Evolutionary conservation across 1,139 yeast genomes (phyloP).

Genomic region (Candida frijolesensis): DNA sequence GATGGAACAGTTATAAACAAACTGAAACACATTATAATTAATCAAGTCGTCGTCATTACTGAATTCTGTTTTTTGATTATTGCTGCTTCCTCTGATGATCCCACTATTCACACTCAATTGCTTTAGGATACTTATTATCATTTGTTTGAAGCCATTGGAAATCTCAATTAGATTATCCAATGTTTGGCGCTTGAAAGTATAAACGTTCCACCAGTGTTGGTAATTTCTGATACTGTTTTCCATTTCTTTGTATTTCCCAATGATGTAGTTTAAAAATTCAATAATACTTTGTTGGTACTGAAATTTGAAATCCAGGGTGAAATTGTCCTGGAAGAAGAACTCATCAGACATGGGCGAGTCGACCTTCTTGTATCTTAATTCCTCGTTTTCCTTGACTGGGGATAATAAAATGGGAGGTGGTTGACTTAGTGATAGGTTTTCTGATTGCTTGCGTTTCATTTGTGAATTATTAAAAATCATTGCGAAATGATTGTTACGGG

Average conservation of each 20-base stretch:
- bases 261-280: constrained; percentile 15
- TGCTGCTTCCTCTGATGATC: not conserved
- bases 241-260: constrained; percentile 13
- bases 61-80: not conserved
- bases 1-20: constrained; percentile 21
- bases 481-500: constrained; percentile 7
- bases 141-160: constrained; percentile 10
- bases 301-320: constrained; percentile 10
- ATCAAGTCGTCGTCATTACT: constrained; percentile 11
- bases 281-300: constrained; percentile 14
- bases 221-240: constrained; percentile 9
- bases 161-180: constrained; percentile 12
- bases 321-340: constrained; percentile 8
- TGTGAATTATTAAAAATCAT: constrained; percentile 5
- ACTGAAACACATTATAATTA: constrained; percentile 17
- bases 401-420: constrained; percentile 5
- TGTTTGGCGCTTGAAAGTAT: constrained; percentile 9
- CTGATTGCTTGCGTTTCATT: constrained; percentile 7
- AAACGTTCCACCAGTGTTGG: constrained; percentile 11
- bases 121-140: constrained; percentile 13
- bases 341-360: constrained; percentile 11
- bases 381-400: constrained; percentile 5
- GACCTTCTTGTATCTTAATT: constrained; percentile 5
- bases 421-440: not conserved
- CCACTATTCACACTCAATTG: constrained; percentile 12